Base-by-base conservation (phyloP, 768 basidiomycete species). In the Floccularia luteovirens region DNA sequence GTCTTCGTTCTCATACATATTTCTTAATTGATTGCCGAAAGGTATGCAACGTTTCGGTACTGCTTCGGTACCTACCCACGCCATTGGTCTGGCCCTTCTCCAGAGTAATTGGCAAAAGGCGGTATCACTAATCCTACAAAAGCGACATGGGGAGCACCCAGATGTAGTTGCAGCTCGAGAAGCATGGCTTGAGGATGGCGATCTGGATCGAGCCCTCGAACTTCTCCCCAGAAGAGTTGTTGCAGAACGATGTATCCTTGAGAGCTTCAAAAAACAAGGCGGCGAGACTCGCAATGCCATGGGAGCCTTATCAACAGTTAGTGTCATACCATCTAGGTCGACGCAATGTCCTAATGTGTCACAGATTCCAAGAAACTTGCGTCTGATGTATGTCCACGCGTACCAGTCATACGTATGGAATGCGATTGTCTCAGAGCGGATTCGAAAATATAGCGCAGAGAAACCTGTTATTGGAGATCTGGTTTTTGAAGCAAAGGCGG, bases 321-420 rank as follows among this genome's bases (percentile, higher is more conserved):
- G 68, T 58, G 24, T 13, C n/a, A n/a, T n/a, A n/a, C n/a, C n/a
- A n/a, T n/a, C n/a, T n/a, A n/a, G n/a, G n/a, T n/a, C n/a, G n/a
- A n/a, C n/a, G n/a, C n/a, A n/a, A n/a, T n/a, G n/a, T n/a, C n/a
- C 24, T 42, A 19, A n/a, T 17, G 30, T 30, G 16, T n/a, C 38
- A 1, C 48, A 97, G 94, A 98, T 99, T 49, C 96, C 96, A 11
- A 75, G 85, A 41, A 98, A 94, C 54, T 75, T 99, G 43, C 77
- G 96, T 37, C 65, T 96, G 48, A 97, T 99, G 89, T 99, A 98
- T 58, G 81, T 97, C 40, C 96, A 99, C 59, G 93, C 93, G 22
- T 99, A 97, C 57, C 96, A 99, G 59, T 93, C 90, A 12, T 99
- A 97, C 51, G 82, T 98, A 24, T 99, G 94, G 94, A 99, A 99